A percentile compares a stretch with the other conserved stretches of the same genome.
Conservation (phyloP, 495 filamentous ascomycete species). For the Hyaloscypha finlandica region DNA sequence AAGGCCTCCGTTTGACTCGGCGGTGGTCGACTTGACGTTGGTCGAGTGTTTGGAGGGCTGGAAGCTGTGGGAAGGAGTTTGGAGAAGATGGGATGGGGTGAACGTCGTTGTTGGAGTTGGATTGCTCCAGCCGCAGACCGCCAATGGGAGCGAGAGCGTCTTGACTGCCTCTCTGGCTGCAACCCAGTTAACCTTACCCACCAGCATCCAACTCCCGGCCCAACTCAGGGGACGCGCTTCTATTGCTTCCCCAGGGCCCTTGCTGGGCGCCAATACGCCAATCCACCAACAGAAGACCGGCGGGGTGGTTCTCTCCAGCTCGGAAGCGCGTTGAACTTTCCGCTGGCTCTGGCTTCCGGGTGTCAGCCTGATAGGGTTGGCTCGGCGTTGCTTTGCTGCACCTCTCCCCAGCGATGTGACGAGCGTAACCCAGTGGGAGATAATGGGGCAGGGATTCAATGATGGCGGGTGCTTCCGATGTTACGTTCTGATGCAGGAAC, state of each 20-base stretch:
- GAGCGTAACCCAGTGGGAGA: not conserved
- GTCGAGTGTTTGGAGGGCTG: not conserved
- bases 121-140: too few species aligned
- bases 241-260: too few species aligned
- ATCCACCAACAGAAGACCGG: not conserved
- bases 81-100: not conserved
- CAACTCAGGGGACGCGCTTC: not conserved
- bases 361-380: not conserved
- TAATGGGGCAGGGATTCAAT: not conserved
- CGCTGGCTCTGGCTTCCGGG: not conserved
- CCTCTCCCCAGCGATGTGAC: not conserved
- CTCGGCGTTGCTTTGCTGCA: not conserved
- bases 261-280: too few species aligned
- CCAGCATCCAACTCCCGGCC: too few species aligned
- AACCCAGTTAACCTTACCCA: not conserved
- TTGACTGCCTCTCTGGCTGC: not conserved
- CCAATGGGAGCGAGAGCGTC: not conserved
- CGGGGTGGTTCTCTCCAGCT: not conserved
- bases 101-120: not conserved
- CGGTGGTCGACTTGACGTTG: not conserved
- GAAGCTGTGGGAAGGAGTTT: not conserved
- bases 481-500: not conserved
- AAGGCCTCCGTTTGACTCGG: not conserved
- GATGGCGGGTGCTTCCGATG: not conserved
- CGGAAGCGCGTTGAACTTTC: not conserved